Evolutionary conservation across 176 grass and related monocot species (phyloP).

Genomic region (Lolium perenne): DNA sequence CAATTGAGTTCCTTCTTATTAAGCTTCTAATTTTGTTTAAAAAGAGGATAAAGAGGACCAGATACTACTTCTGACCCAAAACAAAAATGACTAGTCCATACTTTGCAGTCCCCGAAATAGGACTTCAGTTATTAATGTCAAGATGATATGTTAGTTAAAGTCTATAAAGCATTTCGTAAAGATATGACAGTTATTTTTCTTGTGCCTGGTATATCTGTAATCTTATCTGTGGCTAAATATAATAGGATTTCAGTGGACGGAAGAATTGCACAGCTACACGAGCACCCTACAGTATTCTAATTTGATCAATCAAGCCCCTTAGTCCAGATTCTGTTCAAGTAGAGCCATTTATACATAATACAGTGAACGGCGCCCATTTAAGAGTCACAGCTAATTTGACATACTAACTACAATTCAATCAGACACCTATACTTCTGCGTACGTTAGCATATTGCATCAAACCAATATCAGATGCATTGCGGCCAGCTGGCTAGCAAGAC

Average conservation of each 20-base stretch:
- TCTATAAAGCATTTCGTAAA: neutral
- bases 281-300: conserved; percentile 13
- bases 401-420: conserved; percentile 27
- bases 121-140: neutral
- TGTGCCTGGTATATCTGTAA: neutral
- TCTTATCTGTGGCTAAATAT: neutral
- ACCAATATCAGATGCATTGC: conserved; percentile 14
- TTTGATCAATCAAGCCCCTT: conserved; percentile 8
- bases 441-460: conserved; percentile 26
- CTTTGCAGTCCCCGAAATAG: conserved; percentile 10
- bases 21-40: conserved; percentile 1
- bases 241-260: neutral
- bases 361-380: neutral
- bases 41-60: conserved; percentile 2
- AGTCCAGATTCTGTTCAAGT: conserved; percentile 2
- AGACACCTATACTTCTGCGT: neutral
- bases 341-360: neutral
- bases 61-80: conserved; percentile 2
- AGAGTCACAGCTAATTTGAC: conserved; percentile 6
- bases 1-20: conserved; percentile 1
- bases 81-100: conserved; percentile 7
- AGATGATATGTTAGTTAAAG: conserved; percentile 11
- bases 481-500: neutral
- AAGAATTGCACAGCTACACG: neutral
- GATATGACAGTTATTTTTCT: conserved; percentile 21